phyloP scores from a whole-genome alignment of 192 early-diverging fungal genomes.

The Linnemannia zychae region DNA sequence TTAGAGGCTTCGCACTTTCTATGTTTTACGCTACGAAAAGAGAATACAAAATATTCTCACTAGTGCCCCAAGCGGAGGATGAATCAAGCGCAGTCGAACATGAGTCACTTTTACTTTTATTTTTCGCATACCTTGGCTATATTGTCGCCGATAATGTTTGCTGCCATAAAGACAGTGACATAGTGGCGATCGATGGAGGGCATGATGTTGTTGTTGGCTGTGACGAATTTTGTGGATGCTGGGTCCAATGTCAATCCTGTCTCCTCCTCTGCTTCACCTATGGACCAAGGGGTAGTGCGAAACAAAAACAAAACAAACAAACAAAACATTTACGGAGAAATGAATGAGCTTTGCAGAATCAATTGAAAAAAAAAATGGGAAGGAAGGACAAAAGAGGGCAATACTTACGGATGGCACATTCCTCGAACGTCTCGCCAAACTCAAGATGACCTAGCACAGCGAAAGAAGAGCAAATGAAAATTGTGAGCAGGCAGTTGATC shows the following conservation, averaged over 20 bases:
- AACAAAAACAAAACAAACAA: not conserved
- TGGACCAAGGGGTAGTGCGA: not conserved
- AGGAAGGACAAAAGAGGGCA: not conserved
- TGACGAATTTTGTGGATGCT: conserved; percentile 46
- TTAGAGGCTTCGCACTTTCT: not conserved
- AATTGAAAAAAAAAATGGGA: not conserved
- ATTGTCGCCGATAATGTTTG: conserved; percentile 21
- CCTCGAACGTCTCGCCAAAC: conserved; percentile 65
- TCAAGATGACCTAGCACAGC: conserved; percentile 63
- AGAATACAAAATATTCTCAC: not conserved
- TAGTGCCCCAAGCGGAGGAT: not conserved
- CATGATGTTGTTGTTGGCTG: conserved; percentile 70
- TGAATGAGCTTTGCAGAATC: too few relatives aligned
- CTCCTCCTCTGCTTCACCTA: conserved; percentile 61
- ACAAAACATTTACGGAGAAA: not conserved
- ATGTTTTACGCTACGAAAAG: not conserved
- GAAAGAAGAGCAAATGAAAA: not conserved
- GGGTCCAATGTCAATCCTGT: conserved; percentile 59
- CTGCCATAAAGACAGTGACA: conserved; percentile 68
- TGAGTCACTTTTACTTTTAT: not conserved
- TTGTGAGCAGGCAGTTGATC: not conserved
- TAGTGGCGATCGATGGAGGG: conserved; percentile 64
- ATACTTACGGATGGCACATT: conserved; percentile 64
- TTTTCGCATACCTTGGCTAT: conserved; percentile 23
- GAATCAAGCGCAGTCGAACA: too few relatives aligned